A percentile compares a stretch with the other conserved stretches of the same genome.
These are phyloP conservation scores for Cucurbita moschata DNA, from an alignment of 306 rosid genomes.

Conservation along the genomic window DNA sequence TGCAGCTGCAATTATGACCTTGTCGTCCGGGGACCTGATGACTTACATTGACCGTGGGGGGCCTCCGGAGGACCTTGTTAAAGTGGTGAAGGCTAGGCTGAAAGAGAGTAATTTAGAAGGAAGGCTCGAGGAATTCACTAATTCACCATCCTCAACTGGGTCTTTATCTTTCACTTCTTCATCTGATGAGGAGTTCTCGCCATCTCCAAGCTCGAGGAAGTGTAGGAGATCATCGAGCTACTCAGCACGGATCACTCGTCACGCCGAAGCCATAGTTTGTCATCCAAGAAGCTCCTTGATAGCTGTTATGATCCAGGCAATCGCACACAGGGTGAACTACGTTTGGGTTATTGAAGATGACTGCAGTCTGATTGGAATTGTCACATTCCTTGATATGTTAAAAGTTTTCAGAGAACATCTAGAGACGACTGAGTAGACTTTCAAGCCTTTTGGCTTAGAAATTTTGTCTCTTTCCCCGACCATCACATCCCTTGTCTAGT, in stretches of 20 bases:
- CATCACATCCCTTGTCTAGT: neutral
- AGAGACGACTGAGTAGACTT: slow-evolving; percentile 5
- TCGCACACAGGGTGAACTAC: slow-evolving; percentile 84
- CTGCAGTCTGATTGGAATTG: slow-evolving; percentile 74
- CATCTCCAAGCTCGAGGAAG: slow-evolving; percentile 32
- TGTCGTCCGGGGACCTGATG: slow-evolving; percentile 76
- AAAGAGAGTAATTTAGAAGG: slow-evolving; percentile 49
- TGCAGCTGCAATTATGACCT: slow-evolving; percentile 60
- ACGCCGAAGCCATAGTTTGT: slow-evolving; percentile 80
- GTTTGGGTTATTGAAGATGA: slow-evolving; percentile 92
- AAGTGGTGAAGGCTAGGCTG: slow-evolving; percentile 48
- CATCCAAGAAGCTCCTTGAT: slow-evolving; percentile 79
- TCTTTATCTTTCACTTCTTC: slow-evolving; percentile 21
- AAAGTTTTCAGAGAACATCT: slow-evolving; percentile 72
- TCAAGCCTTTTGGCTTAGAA: slow-evolving; percentile 2
- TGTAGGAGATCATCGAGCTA: slow-evolving; percentile 49
- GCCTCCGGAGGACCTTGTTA: slow-evolving; percentile 70
- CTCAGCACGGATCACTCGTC: slow-evolving; percentile 71
- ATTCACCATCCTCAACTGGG: slow-evolving; percentile 12
- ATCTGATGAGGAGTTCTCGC: slow-evolving; percentile 63
- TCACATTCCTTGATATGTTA: slow-evolving; percentile 59
- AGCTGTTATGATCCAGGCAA: slow-evolving; percentile 95
- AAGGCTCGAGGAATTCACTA: slow-evolving; percentile 41
- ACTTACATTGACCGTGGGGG: slow-evolving; percentile 88
- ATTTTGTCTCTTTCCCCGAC: neutral